phyloP scores from a whole-genome alignment of 1,139 yeast species.

The Oligophagozyma castellii region DNA sequence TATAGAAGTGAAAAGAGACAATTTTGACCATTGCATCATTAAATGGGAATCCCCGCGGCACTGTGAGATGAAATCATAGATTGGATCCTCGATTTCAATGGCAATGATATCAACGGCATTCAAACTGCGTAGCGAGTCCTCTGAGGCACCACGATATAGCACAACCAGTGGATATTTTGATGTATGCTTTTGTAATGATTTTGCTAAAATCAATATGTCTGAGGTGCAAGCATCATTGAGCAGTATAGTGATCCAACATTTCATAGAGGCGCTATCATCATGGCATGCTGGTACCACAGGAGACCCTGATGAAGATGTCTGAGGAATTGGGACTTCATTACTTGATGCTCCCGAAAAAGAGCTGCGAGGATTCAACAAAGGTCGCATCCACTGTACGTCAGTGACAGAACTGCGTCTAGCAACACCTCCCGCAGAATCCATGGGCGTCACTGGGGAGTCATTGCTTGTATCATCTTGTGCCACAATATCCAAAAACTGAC shows the following conservation, averaged over 20 bases:
- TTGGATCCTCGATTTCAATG: constrained; percentile 6
- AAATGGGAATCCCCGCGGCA: constrained; percentile 1
- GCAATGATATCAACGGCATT: constrained; percentile 7
- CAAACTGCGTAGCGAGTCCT: constrained; percentile 8
- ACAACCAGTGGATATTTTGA: constrained; percentile 18
- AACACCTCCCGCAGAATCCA: constrained; percentile 1
- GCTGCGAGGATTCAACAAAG: constrained; percentile 23
- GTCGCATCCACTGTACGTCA: constrained; percentile 23
- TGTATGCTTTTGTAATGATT: constrained; percentile 12
- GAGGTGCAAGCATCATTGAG: constrained; percentile 8
- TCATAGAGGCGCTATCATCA: constrained; percentile 2
- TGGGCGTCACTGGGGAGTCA: constrained; percentile 8
- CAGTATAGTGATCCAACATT: constrained; percentile 21
- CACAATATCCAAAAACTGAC: no score
- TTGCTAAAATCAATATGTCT: constrained; percentile 14
- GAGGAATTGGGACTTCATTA: constrained; percentile 10
- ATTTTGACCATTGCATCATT: constrained; percentile 8
- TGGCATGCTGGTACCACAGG: background rate
- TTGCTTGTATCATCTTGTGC: no score
- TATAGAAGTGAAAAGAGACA: constrained; percentile 14
- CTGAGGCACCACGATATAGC: constrained; percentile 8
- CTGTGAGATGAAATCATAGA: background rate
- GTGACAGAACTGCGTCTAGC: constrained; percentile 20
- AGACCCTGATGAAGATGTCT: background rate
- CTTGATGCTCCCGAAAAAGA: constrained; percentile 21